Evolutionary conservation across 495 filamentous ascomycete genomes (phyloP).

Genomic region (Opeltia flavorubescens): DNA sequence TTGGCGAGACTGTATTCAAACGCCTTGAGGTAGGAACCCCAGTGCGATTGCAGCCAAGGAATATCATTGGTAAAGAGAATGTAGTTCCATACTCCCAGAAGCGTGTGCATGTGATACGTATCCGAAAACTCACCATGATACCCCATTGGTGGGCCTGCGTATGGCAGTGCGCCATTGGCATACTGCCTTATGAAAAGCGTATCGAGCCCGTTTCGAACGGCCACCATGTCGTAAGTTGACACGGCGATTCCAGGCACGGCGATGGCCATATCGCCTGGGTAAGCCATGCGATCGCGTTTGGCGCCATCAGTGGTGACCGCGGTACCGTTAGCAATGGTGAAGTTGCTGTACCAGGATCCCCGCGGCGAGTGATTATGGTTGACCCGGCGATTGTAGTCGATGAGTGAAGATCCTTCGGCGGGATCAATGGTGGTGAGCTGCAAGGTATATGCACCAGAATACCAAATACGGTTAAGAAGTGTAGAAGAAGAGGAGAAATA

Average conservation of each 20-base stretch:
- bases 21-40: conserved; percentile 34
- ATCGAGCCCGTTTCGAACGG: conserved; percentile 46
- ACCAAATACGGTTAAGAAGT: conserved; percentile 46
- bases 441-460: conserved; percentile 48
- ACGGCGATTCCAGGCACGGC: conserved; percentile 42
- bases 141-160: conserved; percentile 44
- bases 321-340: conserved; percentile 36
- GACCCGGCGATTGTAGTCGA: conserved; percentile 15
- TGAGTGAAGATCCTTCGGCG: conserved; percentile 30
- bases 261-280: conserved; percentile 48
- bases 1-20: conserved; percentile 42
- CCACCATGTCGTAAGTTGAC: conserved; percentile 43
- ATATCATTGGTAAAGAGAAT: conserved; percentile 42
- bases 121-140: conserved; percentile 34
- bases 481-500: conserved; percentile 49
- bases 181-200: conserved; percentile 46
- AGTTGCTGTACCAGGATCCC: conserved; percentile 38
- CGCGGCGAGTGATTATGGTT: background rate
- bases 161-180: conserved; percentile 34
- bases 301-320: conserved; percentile 40
- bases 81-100: conserved; percentile 52
- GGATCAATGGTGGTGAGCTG: conserved; percentile 43
- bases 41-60: conserved; percentile 33
- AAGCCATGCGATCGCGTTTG: conserved; percentile 43
- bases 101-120: conserved; percentile 51